Conservation (phyloP, 305 asterid species). For the Rubia tinctorum region DNA sequence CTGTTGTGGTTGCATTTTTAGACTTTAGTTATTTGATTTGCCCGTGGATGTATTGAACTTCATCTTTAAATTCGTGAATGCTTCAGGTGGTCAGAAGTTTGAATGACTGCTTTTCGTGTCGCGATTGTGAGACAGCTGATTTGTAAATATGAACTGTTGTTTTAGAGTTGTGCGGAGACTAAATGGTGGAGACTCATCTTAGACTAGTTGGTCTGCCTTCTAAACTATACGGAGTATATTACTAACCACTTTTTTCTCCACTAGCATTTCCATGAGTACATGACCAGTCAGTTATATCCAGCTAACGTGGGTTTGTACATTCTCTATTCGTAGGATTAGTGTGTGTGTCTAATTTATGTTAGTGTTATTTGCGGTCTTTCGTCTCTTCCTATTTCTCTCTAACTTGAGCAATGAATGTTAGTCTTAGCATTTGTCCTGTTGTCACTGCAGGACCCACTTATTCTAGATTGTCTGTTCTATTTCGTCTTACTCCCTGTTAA, state of each 20-base stretch:
- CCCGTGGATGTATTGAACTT: background rate
- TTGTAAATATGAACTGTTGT: background rate
- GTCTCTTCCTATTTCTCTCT: background rate
- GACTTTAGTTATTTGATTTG: background rate
- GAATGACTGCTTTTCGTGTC: background rate
- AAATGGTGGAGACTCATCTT: background rate
- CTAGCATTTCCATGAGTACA: background rate
- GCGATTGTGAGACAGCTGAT: background rate
- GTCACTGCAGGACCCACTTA: background rate
- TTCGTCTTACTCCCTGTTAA: background rate
- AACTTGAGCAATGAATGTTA: background rate
- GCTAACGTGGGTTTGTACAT: background rate
- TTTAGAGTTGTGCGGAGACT: background rate
- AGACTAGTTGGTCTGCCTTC: background rate
- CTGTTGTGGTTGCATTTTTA: background rate
- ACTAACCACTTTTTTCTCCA: constrained; percentile 1
- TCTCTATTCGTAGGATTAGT: background rate
- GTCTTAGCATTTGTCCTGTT: background rate
- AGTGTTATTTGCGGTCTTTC: background rate
- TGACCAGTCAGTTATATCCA: background rate
- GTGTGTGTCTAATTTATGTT: background rate
- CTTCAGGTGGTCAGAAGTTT: background rate
- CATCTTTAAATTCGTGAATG: background rate
- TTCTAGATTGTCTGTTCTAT: background rate
- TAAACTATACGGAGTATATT: background rate